Evolutionary conservation across 805 yeast species (phyloP), one percentile per base, ranked within the genome.

Genomic region (Sporopachydermia lactativora): DNA sequence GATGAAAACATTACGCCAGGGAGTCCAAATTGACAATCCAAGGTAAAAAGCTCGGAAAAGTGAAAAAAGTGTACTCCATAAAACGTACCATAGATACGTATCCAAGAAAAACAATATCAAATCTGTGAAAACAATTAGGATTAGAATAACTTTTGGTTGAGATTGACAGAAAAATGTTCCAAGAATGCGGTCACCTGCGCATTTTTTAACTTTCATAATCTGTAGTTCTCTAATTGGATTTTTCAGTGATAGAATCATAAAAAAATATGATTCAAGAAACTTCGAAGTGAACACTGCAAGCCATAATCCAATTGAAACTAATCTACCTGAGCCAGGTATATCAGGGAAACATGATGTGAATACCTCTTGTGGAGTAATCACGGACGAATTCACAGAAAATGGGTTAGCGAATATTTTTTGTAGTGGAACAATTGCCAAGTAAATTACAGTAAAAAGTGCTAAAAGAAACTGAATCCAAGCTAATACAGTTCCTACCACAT

Each of bases 11-110:
- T 81, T 82, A 54, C 82, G 72, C 94, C 94, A 83, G 0, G 95
- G 95, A 2, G 92, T 81, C 80, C 89, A 78, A 6, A 83, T 75
- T 0, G 94, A 81, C 3, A 81, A 77, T 1, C 95, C 95, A 45
- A 77, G 66, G 35, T 78, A 74, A 47, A 78, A 68, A 0, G 92
- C 79, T 4, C 82, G 62, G 41, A 77, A 67, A 3, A 82, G 78
- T 0, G 94, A 82, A 42, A 81, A 78, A 0, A 72, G 52, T 0
- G 92, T 78, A 51, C 77, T 82, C 73, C 89, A 80, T 34, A 83
- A 66, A 43, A 83, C 82, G 50, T 81, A 83, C 95, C 95, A 83
- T 14, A 83, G 60, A 49, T 83, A 83, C 0, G 94, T 82, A 49
- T 83, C 95, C 42, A 83, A 66, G 48, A 81, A 80, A 55, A 82